A percentile compares a stretch with the other conserved stretches of the same genome.
These are phyloP conservation scores for Aureobasidium sp. DNA, from an alignment of 2,329 filamentous ascomycete species.

Conservation along the genomic window DNA sequence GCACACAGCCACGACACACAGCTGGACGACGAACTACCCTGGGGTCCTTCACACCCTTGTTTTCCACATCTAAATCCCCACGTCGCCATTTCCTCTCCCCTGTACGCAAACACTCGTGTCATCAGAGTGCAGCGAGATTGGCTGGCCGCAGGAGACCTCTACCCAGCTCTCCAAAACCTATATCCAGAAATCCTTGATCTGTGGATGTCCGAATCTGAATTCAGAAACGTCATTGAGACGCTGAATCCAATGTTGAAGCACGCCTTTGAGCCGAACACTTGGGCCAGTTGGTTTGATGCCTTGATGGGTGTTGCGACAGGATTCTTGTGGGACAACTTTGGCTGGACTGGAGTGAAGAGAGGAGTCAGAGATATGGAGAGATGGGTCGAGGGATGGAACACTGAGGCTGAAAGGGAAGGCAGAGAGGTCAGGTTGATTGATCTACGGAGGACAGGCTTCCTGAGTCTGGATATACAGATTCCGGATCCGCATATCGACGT, in stretches of 20 bases:
- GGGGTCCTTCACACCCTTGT: constrained; percentile 91
- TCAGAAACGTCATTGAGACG: constrained; percentile 71
- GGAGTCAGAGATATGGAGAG: constrained; percentile 63
- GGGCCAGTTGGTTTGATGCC: constrained; percentile 72
- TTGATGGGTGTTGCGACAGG: constrained; percentile 75
- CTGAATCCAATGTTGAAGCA: constrained; percentile 70
- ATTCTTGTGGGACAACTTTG: constrained; percentile 91
- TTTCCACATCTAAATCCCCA: constrained; percentile 91
- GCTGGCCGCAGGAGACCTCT: constrained; percentile 77
- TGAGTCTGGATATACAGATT: constrained; percentile 78
- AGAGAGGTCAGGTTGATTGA: constrained; percentile 68
- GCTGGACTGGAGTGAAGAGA: constrained; percentile 67
- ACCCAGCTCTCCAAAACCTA: constrained; percentile 87
- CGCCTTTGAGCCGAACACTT: constrained; percentile 73
- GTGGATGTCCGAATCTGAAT: constrained; percentile 76
- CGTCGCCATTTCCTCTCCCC: constrained; percentile 67
- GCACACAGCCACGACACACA: constrained; percentile 41
- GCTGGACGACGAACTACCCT: constrained; percentile 65
- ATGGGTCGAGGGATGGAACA: constrained; percentile 86
- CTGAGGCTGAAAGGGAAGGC: constrained; percentile 50
- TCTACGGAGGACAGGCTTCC: constrained; percentile 76
- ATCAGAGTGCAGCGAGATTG: constrained; percentile 90
- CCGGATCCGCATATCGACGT: constrained; percentile 63
- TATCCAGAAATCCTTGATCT: constrained; percentile 95
- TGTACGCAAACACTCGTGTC: constrained; percentile 73